phyloP scores from a whole-genome alignment of 2,329 filamentous ascomycete genomes.

The Trichoderma brevicompactum region DNA sequence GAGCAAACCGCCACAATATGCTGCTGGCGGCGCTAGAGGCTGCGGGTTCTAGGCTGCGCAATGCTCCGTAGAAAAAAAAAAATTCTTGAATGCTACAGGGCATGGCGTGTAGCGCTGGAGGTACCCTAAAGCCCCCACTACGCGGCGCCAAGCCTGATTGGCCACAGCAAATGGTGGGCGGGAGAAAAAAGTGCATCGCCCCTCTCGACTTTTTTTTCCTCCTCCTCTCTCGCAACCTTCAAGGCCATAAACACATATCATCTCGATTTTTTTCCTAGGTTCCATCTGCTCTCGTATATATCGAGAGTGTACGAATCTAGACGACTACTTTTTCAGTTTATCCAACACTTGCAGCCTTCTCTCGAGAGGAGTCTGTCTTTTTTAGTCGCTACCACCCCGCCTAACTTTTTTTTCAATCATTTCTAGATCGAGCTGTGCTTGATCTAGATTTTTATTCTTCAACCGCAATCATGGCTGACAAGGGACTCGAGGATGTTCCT shows the following conservation, averaged over 20 bases:
- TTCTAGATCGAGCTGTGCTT: conserved; percentile 79
- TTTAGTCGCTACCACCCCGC: conserved; percentile 44
- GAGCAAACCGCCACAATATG: conserved; percentile 20
- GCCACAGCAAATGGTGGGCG: conserved; percentile 27
- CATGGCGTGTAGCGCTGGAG: conserved; percentile 23
- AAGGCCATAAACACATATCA: conserved; percentile 40
- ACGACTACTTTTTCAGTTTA: conserved; percentile 39
- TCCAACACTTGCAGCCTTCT: conserved; percentile 42
- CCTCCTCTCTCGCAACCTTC: conserved; percentile 38
- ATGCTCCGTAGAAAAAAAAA: not conserved
- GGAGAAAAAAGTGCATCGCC: conserved; percentile 43
- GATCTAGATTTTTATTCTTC: conserved; percentile 61
- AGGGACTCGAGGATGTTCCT: conserved; percentile 97
- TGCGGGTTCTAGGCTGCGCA: not conserved
- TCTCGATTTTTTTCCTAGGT: conserved; percentile 47
- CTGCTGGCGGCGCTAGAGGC: not conserved
- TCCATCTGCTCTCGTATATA: conserved; percentile 47
- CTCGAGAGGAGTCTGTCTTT: conserved; percentile 44
- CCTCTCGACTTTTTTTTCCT: conserved; percentile 47
- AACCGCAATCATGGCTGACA: conserved; percentile 97
- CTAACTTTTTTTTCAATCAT: conserved; percentile 45
- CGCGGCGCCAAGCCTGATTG: conserved; percentile 30
- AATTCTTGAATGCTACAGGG: conserved; percentile 18
- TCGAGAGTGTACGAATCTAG: conserved; percentile 58
- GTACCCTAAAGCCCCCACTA: conserved; percentile 35